Conservation (phyloP, 2,329 filamentous ascomycete genomes). For the Tolypocladium inflatum region DNA sequence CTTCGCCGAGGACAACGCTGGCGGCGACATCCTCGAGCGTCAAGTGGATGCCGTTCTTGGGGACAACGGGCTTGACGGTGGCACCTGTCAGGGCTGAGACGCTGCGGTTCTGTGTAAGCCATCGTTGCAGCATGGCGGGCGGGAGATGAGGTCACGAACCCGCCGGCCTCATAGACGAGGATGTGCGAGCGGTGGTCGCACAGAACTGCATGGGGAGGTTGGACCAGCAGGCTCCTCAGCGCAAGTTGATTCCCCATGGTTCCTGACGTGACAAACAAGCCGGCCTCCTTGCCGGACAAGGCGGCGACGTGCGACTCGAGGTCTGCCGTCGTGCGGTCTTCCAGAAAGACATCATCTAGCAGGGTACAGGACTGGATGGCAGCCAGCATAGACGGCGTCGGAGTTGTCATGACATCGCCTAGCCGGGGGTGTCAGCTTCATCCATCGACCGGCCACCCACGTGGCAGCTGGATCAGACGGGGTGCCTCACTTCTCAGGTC, state of each 20-base stretch:
- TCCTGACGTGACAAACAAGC: constrained; percentile 74
- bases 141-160: constrained; percentile 26
- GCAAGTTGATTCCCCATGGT: constrained; percentile 93
- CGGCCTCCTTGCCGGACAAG: constrained; percentile 66
- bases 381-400: constrained; percentile 70
- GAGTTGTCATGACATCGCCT: constrained; percentile 57
- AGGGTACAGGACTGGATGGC: constrained; percentile 68
- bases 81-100: constrained; percentile 65
- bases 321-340: constrained; percentile 68
- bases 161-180: constrained; percentile 54
- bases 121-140: background rate
- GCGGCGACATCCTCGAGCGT: constrained; percentile 68
- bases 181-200: constrained; percentile 76
- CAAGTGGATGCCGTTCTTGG: constrained; percentile 62
- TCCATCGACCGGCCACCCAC: background rate
- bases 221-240: constrained; percentile 64
- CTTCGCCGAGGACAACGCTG: constrained; percentile 53
- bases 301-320: constrained; percentile 67
- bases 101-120: constrained; percentile 27
- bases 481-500: constrained; percentile 11
- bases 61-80: constrained; percentile 54
- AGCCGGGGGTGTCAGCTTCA: background rate
- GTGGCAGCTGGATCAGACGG: background rate
- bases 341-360: constrained; percentile 73
- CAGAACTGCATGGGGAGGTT: constrained; percentile 72